phyloP scores from a whole-genome alignment of 352 stramenopile genomes.

The Hyaloperonospora brassicae region DNA sequence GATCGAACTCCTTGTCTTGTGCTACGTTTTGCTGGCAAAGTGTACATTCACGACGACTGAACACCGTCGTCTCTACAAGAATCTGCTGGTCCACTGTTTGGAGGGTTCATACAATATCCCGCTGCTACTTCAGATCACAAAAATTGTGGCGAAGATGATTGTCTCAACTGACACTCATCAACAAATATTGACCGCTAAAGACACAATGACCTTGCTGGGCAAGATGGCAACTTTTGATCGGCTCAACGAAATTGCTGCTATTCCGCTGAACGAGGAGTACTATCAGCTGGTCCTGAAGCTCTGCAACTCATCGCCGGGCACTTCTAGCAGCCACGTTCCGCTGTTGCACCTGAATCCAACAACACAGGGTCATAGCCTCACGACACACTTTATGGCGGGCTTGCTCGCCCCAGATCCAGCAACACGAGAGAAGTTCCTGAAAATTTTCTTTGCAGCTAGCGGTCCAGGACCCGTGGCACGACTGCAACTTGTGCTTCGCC shows the following conservation, averaged over 20 bases:
- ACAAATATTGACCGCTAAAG: conserved; percentile 76
- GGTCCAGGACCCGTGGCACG: conserved; percentile 37
- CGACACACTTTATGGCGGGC: conserved; percentile 71
- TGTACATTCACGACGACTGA: conserved; percentile 67
- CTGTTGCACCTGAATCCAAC: conserved; percentile 65
- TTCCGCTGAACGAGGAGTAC: conserved; percentile 77
- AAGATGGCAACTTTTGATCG: conserved; percentile 85
- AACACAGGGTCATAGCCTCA: conserved; percentile 53
- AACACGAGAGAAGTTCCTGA: conserved; percentile 66
- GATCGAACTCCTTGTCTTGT: conserved; percentile 75
- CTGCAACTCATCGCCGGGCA: conserved; percentile 42
- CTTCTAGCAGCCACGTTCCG: conserved; percentile 43
- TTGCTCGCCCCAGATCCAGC: conserved; percentile 62
- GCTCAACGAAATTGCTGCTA: conserved; percentile 75
- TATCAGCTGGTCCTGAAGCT: conserved; percentile 70
- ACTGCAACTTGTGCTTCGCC: conserved; percentile 62
- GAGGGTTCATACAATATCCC: conserved; percentile 81
- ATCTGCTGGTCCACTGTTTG: conserved; percentile 77
- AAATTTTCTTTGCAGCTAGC: conserved; percentile 47
- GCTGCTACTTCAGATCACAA: conserved; percentile 72
- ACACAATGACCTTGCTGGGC: conserved; percentile 80
- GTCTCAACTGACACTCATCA: conserved; percentile 35
- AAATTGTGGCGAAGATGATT: conserved; percentile 67
- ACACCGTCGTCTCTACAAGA: conserved; percentile 71
- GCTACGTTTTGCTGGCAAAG: conserved; percentile 72